A percentile compares a stretch with the other conserved stretches of the same genome.
Evolutionary conservation across 345 rosid species (phyloP).

Genomic region (Gossypium ekmanianum): DNA sequence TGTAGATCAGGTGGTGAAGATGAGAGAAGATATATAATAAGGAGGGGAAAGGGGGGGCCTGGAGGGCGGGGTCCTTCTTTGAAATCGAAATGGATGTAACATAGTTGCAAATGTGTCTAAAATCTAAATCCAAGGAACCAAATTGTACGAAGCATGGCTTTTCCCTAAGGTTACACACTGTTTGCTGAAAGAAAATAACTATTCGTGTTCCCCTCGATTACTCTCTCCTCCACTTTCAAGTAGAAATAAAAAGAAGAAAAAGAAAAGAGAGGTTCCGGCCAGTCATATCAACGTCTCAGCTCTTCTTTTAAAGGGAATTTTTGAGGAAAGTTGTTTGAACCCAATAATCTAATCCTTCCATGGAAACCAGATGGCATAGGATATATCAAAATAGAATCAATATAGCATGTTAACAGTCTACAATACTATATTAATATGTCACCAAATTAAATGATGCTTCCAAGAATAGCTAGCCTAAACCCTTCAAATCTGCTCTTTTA

Average conservation of each 20-base stretch:
- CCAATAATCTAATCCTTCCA: neutral
- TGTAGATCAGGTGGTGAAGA: neutral
- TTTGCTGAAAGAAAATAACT: slow-evolving; percentile 21
- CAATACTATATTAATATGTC: neutral
- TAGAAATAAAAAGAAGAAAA: slow-evolving; percentile 2
- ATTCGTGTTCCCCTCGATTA: slow-evolving; percentile 23
- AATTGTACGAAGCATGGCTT: slow-evolving; percentile 19
- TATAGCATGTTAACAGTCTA: too few species aligned
- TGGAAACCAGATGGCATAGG: slow-evolving; percentile 1
- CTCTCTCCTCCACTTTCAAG: slow-evolving; percentile 8
- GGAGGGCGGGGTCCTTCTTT: slow-evolving; percentile 26
- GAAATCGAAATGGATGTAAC: slow-evolving; percentile 34
- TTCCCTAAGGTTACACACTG: slow-evolving; percentile 26
- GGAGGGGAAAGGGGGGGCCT: neutral
- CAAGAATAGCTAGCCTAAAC: neutral
- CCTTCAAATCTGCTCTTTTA: neutral
- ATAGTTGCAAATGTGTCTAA: slow-evolving; percentile 19
- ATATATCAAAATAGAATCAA: neutral
- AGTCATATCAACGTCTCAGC: slow-evolving; percentile 18
- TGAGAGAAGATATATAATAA: neutral
- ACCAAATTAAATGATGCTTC: neutral
- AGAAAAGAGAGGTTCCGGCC: slow-evolving; percentile 7
- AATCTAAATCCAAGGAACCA: slow-evolving; percentile 25
- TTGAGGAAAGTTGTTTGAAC: slow-evolving; percentile 17
- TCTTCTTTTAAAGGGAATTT: slow-evolving; percentile 36